These are phyloP conservation scores for Eucalyptus cladocalyx DNA, from an alignment of 345 rosid genomes.

Conservation along the genomic window DNA sequence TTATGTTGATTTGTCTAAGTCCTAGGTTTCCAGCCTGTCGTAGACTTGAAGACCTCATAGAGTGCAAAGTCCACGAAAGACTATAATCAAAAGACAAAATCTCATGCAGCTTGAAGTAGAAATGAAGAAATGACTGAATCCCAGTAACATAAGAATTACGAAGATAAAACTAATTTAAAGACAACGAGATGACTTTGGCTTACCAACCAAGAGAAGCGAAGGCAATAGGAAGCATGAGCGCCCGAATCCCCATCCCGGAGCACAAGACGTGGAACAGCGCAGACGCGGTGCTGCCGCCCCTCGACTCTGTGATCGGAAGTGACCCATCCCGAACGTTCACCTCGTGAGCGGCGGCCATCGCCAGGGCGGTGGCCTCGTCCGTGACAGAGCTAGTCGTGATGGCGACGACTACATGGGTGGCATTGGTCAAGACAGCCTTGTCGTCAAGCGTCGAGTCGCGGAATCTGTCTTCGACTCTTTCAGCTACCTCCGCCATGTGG, in stretches of 20 bases:
- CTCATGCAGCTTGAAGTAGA: neutral
- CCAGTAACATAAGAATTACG: neutral
- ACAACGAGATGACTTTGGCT: neutral
- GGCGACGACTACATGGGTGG: no score
- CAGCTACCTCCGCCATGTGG: no score
- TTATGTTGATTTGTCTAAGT: neutral
- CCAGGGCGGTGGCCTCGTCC: no score
- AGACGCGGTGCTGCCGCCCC: neutral
- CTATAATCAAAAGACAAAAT: neutral
- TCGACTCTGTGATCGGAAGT: slow-evolving; percentile 11
- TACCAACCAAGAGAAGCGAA: slow-evolving; percentile 11
- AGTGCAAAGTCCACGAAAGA: neutral
- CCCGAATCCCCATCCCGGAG: slow-evolving; percentile 14
- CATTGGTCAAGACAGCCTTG: no score
- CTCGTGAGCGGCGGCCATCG: no score
- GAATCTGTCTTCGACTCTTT: no score
- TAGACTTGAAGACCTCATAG: neutral
- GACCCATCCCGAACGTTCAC: no score
- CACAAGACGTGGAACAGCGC: slow-evolving; percentile 11
- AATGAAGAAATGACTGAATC: neutral
- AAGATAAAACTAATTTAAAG: neutral
- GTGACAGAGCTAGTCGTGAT: no score
- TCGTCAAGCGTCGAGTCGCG: no score
- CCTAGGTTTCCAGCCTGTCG: neutral
- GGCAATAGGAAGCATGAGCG: slow-evolving; percentile 6